A percentile compares a stretch with the other conserved stretches of the same genome.
phyloP scores from a whole-genome alignment of 306 rosid species.

The Datisca glomerata region DNA sequence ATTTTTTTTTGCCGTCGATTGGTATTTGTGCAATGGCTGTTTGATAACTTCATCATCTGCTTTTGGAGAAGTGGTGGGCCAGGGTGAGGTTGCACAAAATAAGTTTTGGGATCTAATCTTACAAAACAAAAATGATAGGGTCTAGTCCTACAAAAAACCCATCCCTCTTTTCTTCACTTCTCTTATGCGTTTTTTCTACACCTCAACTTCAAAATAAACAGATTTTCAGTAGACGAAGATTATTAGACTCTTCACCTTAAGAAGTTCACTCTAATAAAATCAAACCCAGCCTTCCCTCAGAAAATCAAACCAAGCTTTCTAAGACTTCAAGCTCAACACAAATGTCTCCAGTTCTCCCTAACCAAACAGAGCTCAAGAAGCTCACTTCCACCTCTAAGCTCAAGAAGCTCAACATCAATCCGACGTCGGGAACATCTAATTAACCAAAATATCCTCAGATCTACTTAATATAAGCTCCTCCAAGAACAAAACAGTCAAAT shows the following conservation, averaged over 20 bases:
- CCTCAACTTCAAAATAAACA: conserved; percentile 19
- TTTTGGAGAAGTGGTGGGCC: too few species aligned
- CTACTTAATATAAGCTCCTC: conserved; percentile 23
- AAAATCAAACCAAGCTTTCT: conserved; percentile 48
- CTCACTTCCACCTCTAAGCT: conserved; percentile 39
- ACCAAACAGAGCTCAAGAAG: conserved; percentile 35
- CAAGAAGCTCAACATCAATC: conserved; percentile 31
- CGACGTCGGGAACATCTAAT: conserved; percentile 26
- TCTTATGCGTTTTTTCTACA: conserved; percentile 21
- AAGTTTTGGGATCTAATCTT: too few species aligned
- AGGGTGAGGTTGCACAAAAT: too few species aligned
- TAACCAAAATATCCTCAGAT: conserved; percentile 39
- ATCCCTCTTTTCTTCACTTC: conserved; percentile 14
- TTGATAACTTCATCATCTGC: too few species aligned
- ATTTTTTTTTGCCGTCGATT: too few species aligned
- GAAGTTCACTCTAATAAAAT: conserved; percentile 12
- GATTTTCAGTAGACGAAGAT: conserved; percentile 26
- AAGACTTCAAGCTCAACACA: conserved; percentile 9
- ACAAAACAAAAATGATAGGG: too few species aligned
- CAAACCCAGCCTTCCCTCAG: conserved; percentile 11
- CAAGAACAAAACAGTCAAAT: conserved; percentile 54
- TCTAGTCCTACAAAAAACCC: too few species aligned
- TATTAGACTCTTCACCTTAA: conserved; percentile 12
- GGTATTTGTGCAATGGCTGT: too few species aligned
- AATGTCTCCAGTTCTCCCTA: not conserved